Evolutionary conservation across 2,329 filamentous ascomycete species (phyloP).

Genomic region (Colletotrichum ledebouriae): DNA sequence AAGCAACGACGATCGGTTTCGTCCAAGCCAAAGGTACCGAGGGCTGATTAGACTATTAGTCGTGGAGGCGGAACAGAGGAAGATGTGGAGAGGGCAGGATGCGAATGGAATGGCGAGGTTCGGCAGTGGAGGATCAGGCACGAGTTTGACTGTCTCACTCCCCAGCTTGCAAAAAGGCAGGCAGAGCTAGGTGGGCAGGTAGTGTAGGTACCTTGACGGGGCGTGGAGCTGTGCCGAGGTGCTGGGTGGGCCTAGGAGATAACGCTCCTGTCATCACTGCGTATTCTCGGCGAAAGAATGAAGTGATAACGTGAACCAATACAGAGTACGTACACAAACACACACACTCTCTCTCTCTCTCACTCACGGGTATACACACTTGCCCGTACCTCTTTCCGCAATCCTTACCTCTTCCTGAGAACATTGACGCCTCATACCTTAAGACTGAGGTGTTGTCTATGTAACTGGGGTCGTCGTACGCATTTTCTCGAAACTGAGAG

Average conservation of each 20-base stretch:
- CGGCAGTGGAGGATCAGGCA: conserved; percentile 24
- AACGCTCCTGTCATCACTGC: conserved; percentile 13
- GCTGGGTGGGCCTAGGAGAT: conserved; percentile 24
- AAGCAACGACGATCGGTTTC: conserved; percentile 30
- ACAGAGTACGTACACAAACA: too few species aligned
- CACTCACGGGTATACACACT: background rate
- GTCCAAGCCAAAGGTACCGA: conserved; percentile 23
- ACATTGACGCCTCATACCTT: too few species aligned
- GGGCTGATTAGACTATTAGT: conserved; percentile 25
- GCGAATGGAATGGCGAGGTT: conserved; percentile 9
- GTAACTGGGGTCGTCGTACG: background rate
- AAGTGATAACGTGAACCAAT: conserved; percentile 5
- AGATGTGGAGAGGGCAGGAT: background rate
- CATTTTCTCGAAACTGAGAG: background rate
- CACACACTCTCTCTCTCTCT: too few species aligned
- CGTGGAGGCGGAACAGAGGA: conserved; percentile 21
- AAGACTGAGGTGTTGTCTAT: too few species aligned
- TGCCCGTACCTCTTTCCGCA: too few species aligned
- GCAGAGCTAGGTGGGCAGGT: background rate
- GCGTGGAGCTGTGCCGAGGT: conserved; percentile 9
- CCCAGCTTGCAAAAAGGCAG: conserved; percentile 4
- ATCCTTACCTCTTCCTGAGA: too few species aligned
- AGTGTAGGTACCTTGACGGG: conserved; percentile 5
- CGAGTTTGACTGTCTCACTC: background rate
- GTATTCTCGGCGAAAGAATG: conserved; percentile 23